Conservation (phyloP, 2,329 filamentous ascomycete genomes). For the Pseudogymnoascus sp. region DNA sequence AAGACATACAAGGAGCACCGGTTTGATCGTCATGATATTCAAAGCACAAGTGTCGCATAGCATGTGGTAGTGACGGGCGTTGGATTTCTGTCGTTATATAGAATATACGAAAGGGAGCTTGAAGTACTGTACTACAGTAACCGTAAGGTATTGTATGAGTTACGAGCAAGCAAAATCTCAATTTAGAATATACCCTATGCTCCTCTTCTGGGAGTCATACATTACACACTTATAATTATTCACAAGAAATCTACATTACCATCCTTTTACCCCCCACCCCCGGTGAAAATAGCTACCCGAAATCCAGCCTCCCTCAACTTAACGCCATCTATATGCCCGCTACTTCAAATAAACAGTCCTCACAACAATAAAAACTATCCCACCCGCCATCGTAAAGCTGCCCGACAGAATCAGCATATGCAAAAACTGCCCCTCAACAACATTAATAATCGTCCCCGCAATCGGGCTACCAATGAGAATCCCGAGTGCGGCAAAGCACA, state of each 20-base stretch:
- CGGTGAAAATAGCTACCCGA: background rate
- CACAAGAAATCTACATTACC: background rate
- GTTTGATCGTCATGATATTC: conserved; percentile 2
- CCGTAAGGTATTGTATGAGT: too few species aligned
- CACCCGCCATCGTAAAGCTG: background rate
- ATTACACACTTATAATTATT: background rate
- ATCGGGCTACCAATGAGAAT: conserved; percentile 15
- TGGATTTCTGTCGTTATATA: background rate
- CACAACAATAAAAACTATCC: background rate
- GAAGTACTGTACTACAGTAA: background rate
- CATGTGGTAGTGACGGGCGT: background rate
- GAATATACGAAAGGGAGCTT: background rate
- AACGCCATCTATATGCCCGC: background rate
- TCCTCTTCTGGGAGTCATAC: background rate
- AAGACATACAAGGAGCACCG: background rate
- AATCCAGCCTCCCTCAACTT: background rate
- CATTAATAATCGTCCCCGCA: conserved; percentile 12
- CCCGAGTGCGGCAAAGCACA: conserved; percentile 10
- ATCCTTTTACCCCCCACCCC: background rate
- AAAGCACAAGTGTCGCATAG: background rate
- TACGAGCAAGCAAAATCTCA: too few species aligned
- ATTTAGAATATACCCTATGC: too few species aligned
- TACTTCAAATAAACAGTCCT: background rate
- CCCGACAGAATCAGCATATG: background rate
- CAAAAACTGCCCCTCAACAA: background rate